These are phyloP conservation scores for Paspalum vaginatum DNA, from an alignment of 176 grass and related monocot genomes.

Conservation along the genomic window DNA sequence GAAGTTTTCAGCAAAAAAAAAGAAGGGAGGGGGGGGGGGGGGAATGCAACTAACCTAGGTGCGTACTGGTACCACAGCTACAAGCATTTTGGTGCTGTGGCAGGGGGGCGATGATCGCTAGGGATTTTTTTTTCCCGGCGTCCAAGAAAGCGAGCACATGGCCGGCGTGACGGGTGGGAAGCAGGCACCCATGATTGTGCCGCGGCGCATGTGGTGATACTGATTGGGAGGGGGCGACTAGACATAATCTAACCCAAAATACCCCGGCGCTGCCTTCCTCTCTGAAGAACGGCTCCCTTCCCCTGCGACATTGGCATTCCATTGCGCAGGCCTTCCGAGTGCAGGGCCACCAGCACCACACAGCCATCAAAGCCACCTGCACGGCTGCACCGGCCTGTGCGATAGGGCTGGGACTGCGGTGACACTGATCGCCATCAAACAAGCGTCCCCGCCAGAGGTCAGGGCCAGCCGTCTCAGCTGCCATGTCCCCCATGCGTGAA, in stretches of 20 bases:
- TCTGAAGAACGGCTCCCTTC: not conserved
- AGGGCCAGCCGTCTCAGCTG: not conserved
- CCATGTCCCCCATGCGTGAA: not conserved
- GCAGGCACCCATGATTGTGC: slow-evolving; percentile 43
- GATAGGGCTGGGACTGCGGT: not conserved
- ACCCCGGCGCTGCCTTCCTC: not conserved
- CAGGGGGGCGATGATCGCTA: slow-evolving; percentile 25
- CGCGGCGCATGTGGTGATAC: slow-evolving; percentile 37
- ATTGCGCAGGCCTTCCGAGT: slow-evolving; percentile 1
- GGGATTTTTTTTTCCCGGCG: not conserved
- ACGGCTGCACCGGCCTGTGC: not conserved
- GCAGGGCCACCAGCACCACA: not conserved
- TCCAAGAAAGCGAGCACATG: slow-evolving; percentile 54
- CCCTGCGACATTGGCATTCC: slow-evolving; percentile 37
- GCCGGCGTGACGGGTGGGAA: slow-evolving; percentile 40
- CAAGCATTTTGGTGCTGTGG: not conserved
- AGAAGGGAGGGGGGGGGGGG: too few relatives aligned
- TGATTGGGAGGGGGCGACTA: not conserved
- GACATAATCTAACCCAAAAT: not conserved
- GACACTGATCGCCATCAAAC: slow-evolving; percentile 30
- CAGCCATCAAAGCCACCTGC: slow-evolving; percentile 18
- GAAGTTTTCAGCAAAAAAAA: not conserved
- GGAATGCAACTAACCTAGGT: too few relatives aligned
- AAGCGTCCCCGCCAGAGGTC: not conserved
- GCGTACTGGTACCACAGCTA: not conserved